phyloP scores from a whole-genome alignment of 2,329 filamentous ascomycete species.

The Neurospora sp. region DNA sequence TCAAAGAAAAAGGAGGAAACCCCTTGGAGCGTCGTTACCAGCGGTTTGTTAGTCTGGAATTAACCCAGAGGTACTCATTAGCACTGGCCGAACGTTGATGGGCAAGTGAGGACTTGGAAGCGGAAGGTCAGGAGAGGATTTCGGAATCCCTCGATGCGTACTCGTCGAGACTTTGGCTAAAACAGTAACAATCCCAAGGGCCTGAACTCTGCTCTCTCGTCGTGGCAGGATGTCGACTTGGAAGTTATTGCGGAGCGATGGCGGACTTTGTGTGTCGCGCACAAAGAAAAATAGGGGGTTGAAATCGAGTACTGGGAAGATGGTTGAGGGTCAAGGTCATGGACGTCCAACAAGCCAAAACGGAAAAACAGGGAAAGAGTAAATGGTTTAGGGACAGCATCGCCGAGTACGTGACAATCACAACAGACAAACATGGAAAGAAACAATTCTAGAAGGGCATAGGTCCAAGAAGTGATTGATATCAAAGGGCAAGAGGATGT shows the following conservation, averaged over 20 bases:
- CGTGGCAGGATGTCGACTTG: not conserved
- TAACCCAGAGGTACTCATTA: not conserved
- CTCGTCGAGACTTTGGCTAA: not conserved
- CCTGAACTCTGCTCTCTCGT: not conserved
- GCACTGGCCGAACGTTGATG: not conserved
- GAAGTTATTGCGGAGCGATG: not conserved
- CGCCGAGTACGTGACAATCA: not conserved
- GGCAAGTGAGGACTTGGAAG: not conserved
- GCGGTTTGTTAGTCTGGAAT: not conserved
- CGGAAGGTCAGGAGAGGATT: not conserved
- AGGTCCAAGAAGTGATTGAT: not conserved
- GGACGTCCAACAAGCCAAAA: not conserved
- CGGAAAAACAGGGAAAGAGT: not conserved
- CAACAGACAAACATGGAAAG: not conserved
- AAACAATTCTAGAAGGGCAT: not conserved
- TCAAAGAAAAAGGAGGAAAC: not conserved
- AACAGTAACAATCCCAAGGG: not conserved
- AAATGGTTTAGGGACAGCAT: not conserved
- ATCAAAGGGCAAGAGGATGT: not conserved
- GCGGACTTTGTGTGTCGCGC: not conserved
- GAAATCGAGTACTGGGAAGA: not conserved
- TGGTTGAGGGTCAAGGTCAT: not conserved
- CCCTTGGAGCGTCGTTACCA: not conserved
- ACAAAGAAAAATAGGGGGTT: not conserved
- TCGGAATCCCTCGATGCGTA: not conserved